Evolutionary conservation across 305 asterid genomes (phyloP), one percentile per base, ranked within the genome.

Genomic region (Fraxinus baroniana): DNA sequence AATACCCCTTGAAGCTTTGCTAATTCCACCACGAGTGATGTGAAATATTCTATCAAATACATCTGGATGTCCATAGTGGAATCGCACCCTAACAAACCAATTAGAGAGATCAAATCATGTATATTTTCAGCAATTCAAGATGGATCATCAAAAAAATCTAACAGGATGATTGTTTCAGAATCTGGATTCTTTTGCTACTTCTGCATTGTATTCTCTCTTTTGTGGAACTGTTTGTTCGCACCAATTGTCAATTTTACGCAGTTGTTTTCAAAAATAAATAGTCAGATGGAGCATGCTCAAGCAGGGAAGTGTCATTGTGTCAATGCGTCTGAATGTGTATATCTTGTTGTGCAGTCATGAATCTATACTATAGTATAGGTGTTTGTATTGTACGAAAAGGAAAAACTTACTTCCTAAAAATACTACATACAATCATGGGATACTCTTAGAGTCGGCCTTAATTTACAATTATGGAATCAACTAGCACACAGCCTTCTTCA

Each of bases 11-110:
- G 98, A 95, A 82, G 98, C 92, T 88, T 95, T 95, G 86, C 98
- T 95, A 85, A 95, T 91, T 87, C 98, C 98, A 79, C 98, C 98
- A 24, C 98, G 97, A 68, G 98, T 95, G 78, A 95, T 90, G 91
- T 95, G 98, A 84, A 95, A 95, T 74, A 95, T 92, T 85, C 98
- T 90, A 81, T 95, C 98, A 66, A 95, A 95, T 79, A 95, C 98
- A 52, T 95, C 98, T 22, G 98, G 98, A 87, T 95, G 98, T 33
- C 98, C 98, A 66, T 95, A 95, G 82, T 95, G 98, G 93, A 95
- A 95, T 60, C 98, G 93, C 74, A 94, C 98, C 94, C 98, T 95
- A 78, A 60, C 22, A 83, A 76, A 83, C 81, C 60, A 79, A 82
- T 79, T 32, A 82, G 83, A 82, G 79, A 57, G 87, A 39, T 9